Evolutionary conservation across 2,329 filamentous ascomycete genomes (phyloP).

Genomic region (Talaromyces pinophilus): DNA sequence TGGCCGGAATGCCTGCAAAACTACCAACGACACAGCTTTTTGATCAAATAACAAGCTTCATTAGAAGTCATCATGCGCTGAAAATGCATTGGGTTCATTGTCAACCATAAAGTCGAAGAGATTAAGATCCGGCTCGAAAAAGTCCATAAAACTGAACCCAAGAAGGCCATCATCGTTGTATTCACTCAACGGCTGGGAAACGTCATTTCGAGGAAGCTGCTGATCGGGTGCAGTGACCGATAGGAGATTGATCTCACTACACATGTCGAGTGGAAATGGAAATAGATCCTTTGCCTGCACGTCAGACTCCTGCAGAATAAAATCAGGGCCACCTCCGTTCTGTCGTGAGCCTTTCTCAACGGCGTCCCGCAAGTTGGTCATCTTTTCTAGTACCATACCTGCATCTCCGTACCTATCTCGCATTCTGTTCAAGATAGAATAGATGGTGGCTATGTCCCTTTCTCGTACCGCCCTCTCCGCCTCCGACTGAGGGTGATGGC

Average conservation of each 20-base stretch:
- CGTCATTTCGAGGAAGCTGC: neutral
- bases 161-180: neutral
- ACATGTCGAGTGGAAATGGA: conserved; percentile 10
- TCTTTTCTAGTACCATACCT: conserved; percentile 17
- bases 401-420: conserved; percentile 17
- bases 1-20: neutral
- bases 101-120: neutral
- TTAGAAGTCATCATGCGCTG: neutral
- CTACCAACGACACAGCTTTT: neutral
- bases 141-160: conserved; percentile 12
- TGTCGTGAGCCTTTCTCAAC: neutral
- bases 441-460: conserved; percentile 11
- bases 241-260: conserved; percentile 1
- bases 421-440: conserved; percentile 16
- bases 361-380: conserved; percentile 2
- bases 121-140: conserved; percentile 10
- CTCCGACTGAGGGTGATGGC: neutral
- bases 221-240: neutral
- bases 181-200: neutral
- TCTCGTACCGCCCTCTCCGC: neutral
- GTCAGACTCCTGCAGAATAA: neutral
- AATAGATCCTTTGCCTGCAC: conserved; percentile 2
- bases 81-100: neutral
- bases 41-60: neutral
- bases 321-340: neutral